Evolutionary conservation across 305 asterid species (phyloP).

Genomic region (Nicotiana rustica): DNA sequence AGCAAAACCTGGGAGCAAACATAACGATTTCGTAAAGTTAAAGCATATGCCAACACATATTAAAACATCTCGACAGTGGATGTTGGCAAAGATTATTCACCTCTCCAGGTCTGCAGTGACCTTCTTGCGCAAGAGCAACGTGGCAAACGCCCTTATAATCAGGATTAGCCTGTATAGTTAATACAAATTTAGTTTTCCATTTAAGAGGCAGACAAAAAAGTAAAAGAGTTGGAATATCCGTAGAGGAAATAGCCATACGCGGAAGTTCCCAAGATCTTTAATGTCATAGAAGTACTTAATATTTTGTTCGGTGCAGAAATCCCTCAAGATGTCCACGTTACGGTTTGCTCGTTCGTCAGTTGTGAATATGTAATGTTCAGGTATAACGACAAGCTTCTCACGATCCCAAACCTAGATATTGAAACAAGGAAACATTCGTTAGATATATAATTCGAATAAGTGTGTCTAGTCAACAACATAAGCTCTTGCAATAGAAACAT

Average conservation of each 20-base stretch:
- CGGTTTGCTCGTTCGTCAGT: slow-evolving; percentile 93
- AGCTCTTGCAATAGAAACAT: background rate
- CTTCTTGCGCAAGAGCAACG: slow-evolving; percentile 97
- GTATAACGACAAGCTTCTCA: slow-evolving; percentile 85
- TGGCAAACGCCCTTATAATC: slow-evolving; percentile 98
- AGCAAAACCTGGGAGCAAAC: slow-evolving; percentile 66
- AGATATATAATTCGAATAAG: background rate
- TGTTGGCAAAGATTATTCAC: slow-evolving; percentile 41
- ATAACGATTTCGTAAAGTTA: background rate
- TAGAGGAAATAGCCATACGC: slow-evolving; percentile 48
- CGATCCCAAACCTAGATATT: slow-evolving; percentile 84
- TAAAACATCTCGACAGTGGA: background rate
- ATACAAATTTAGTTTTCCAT: background rate
- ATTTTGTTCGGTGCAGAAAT: slow-evolving; percentile 84
- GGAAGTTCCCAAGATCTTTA: slow-evolving; percentile 87
- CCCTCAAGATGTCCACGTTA: slow-evolving; percentile 91
- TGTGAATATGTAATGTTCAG: slow-evolving; percentile 97
- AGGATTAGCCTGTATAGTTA: slow-evolving; percentile 79
- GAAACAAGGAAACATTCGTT: background rate
- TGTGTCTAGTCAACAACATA: background rate
- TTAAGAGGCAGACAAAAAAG: background rate
- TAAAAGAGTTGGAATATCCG: background rate
- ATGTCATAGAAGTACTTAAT: slow-evolving; percentile 96
- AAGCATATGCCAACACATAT: background rate
- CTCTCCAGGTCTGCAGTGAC: slow-evolving; percentile 99